phyloP scores from a whole-genome alignment of 148 eudicot genomes.

The Bassia scoparia region DNA sequence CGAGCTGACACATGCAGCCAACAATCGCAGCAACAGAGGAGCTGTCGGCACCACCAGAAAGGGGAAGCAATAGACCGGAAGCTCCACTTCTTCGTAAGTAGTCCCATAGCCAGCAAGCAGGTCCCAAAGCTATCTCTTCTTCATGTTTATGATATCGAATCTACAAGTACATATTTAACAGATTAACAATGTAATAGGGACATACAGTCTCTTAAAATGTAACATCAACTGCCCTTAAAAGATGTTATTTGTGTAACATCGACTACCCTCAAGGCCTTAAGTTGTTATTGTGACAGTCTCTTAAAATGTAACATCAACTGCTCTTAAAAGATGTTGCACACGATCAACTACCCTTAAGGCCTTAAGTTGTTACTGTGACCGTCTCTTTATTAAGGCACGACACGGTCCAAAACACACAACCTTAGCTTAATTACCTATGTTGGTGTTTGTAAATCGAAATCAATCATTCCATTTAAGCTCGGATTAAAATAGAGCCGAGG shows the following conservation, averaged over 20 bases:
- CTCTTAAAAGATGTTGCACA: no score
- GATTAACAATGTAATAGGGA: no score
- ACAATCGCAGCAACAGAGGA: constrained; percentile 96
- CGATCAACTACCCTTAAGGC: no score
- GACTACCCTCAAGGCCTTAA: no score
- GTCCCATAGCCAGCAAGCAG: constrained; percentile 99
- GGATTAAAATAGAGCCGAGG: not conserved
- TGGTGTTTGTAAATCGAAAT: not conserved
- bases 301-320: no score
- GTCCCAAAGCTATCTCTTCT: constrained; percentile 97
- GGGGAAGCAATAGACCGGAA: constrained; percentile 95
- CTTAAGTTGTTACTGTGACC: no score
- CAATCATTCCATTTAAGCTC: no score
- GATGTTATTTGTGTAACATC: no score
- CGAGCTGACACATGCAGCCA: constrained; percentile 99
- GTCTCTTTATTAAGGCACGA: no score
- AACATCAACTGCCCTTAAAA: no score
- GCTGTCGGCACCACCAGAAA: constrained; percentile 99
- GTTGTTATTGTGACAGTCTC: no score
- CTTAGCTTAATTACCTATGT: not conserved
- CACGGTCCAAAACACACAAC: not conserved
- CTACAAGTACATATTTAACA: no score
- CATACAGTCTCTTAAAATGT: not conserved
- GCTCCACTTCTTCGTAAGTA: constrained; percentile 98
- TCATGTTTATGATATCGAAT: constrained; percentile 81